phyloP scores from a whole-genome alignment of 2,329 filamentous ascomycete genomes.

The Nothophoma quercina region DNA sequence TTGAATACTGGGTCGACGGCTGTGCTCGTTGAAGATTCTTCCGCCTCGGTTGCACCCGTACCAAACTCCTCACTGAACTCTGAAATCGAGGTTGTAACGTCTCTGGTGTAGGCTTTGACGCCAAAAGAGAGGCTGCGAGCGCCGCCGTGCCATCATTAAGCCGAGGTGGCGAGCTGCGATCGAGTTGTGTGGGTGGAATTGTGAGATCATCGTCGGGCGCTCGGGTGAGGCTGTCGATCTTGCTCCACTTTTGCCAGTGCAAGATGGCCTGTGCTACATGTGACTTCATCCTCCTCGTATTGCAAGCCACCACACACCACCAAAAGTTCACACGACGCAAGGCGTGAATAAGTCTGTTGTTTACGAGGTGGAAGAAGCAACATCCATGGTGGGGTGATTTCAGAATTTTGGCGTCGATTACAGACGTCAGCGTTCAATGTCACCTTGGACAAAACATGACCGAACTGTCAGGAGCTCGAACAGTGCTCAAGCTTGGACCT shows the following conservation, averaged over 20 bases:
- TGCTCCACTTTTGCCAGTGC: neutral
- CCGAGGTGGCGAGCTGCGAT: conserved; percentile 1
- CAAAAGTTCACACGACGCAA: neutral
- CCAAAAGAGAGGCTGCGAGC: too few relatives aligned
- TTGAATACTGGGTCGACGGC: neutral
- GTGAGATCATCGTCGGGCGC: conserved; percentile 3
- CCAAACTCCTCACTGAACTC: neutral
- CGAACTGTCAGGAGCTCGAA: neutral
- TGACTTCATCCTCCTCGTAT: conserved; percentile 11
- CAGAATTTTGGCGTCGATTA: neutral
- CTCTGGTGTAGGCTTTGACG: neutral
- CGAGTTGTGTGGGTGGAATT: neutral
- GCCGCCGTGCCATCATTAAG: neutral
- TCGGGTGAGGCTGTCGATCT: conserved; percentile 10
- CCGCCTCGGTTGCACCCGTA: neutral
- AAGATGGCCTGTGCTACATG: neutral
- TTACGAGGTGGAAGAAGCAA: neutral
- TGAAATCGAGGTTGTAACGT: neutral
- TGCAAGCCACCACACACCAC: neutral
- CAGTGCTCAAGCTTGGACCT: neutral
- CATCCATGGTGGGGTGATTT: neutral
- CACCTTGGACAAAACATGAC: too few relatives aligned
- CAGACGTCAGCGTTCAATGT: neutral
- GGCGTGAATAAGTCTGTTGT: neutral
- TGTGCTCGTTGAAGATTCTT: neutral